Evolutionary conservation across 192 early-diverging fungal species (phyloP).

Genomic region (Jimgerdemannia lactiflua): DNA sequence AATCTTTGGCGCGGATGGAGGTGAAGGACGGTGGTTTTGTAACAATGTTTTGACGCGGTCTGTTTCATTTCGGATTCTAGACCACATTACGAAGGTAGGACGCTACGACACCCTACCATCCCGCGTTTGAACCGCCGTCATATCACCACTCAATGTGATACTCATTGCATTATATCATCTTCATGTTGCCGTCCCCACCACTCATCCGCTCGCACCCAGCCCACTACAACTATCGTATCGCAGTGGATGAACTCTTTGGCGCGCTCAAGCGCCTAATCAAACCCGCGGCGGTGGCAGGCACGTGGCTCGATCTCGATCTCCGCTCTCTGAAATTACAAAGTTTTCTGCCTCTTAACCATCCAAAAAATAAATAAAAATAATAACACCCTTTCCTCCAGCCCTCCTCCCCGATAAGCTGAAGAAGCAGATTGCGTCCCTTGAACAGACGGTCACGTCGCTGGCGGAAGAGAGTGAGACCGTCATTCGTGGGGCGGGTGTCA

Average conservation of each 20-base stretch:
- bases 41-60: too few relatives aligned
- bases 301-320: neutral
- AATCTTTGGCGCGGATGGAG: too few relatives aligned
- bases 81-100: too few relatives aligned
- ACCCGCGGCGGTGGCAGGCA: neutral
- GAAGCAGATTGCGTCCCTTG: neutral
- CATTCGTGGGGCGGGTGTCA: neutral
- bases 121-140: too few relatives aligned
- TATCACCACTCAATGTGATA: too few relatives aligned
- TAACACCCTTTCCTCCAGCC: neutral
- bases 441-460: neutral
- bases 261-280: neutral
- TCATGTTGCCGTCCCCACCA: neutral
- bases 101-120: too few relatives aligned
- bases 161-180: neutral
- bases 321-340: too few relatives aligned
- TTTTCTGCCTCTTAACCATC: too few relatives aligned
- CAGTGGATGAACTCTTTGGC: neutral
- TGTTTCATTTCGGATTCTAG: too few relatives aligned
- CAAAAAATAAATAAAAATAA: too few relatives aligned
- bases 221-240: neutral
- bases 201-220: neutral
- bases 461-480: neutral
- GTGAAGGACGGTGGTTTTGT: too few relatives aligned
- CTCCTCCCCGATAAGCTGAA: neutral